Conservation (phyloP, 1,139 yeast species). For the Candida albicans region DNA sequence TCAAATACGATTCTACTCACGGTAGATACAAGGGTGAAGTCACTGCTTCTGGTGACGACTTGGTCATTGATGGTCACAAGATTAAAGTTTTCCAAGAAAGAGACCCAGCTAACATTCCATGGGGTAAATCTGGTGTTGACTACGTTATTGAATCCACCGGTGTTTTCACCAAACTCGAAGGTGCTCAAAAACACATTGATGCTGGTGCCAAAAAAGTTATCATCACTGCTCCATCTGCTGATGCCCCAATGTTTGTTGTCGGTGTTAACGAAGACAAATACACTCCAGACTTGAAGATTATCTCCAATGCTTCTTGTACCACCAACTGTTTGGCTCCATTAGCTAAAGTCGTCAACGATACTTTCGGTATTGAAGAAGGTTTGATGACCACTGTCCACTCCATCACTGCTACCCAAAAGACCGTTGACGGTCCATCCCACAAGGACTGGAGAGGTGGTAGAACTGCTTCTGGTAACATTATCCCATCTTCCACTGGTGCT, state of each 20-base stretch:
- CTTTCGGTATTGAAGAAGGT: slow-evolving; percentile 82
- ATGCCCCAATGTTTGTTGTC: slow-evolving; percentile 86
- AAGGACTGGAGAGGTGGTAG: slow-evolving; percentile 97
- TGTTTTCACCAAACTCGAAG: slow-evolving; percentile 76
- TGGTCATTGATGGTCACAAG: slow-evolving; percentile 67
- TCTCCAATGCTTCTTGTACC: slow-evolving; percentile 88
- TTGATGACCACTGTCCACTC: slow-evolving; percentile 91
- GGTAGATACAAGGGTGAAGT: slow-evolving; percentile 75
- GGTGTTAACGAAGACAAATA: slow-evolving; percentile 80
- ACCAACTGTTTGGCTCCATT: slow-evolving; percentile 89
- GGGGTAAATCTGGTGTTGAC: slow-evolving; percentile 78
- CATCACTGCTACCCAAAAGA: slow-evolving; percentile 88
- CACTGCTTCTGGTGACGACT: slow-evolving; percentile 51
- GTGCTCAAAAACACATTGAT: slow-evolving; percentile 77
- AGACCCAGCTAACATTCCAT: slow-evolving; percentile 79
- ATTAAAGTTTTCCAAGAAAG: slow-evolving; percentile 72
- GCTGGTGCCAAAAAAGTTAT: slow-evolving; percentile 91
- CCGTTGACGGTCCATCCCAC: slow-evolving; percentile 89
- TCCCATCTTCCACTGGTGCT: slow-evolving; percentile 90
- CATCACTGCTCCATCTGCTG: slow-evolving; percentile 85
- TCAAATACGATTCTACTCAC: slow-evolving; percentile 87
- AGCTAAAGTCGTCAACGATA: slow-evolving; percentile 79
- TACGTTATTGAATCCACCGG: slow-evolving; percentile 87
- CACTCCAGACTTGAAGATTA: slow-evolving; percentile 67
- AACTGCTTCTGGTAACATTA: slow-evolving; percentile 87